A percentile compares a stretch with the other conserved stretches of the same genome.
Evolutionary conservation across 2,329 filamentous ascomycete genomes (phyloP).

Genomic region (Claviceps quebecensis): DNA sequence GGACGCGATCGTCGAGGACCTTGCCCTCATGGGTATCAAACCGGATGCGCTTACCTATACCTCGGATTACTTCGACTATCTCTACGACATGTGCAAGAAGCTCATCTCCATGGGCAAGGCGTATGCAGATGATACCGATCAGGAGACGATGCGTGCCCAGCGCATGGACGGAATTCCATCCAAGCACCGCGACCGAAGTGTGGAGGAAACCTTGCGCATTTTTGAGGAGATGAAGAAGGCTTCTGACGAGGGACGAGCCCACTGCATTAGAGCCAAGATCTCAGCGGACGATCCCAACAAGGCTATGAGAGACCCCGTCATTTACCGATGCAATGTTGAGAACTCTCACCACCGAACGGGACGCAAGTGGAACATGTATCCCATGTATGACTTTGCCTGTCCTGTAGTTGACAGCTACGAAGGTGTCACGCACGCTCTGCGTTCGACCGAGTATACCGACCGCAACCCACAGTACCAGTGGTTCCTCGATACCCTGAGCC

Average conservation of each 20-base stretch:
- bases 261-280: constrained; percentile 93
- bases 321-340: constrained; percentile 75
- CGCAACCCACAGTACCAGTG: constrained; percentile 78
- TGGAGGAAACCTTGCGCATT: constrained; percentile 73
- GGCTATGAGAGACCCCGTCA: constrained; percentile 89
- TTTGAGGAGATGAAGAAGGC: constrained; percentile 92
- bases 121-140: constrained; percentile 88
- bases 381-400: constrained; percentile 77
- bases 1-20: constrained; percentile 84
- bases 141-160: constrained; percentile 76
- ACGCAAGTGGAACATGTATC: constrained; percentile 70
- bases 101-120: constrained; percentile 80
- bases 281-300: constrained; percentile 88
- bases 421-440: constrained; percentile 69
- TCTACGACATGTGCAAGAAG: constrained; percentile 73
- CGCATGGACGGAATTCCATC: constrained; percentile 74
- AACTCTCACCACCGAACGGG: constrained; percentile 64
- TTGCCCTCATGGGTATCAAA: constrained; percentile 81
- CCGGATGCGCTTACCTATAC: constrained; percentile 80
- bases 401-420: constrained; percentile 69
- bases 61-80: constrained; percentile 86
- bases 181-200: constrained; percentile 59
- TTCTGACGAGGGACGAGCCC: constrained; percentile 60
- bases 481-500: constrained; percentile 61
- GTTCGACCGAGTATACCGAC: constrained; percentile 79